Conservation (phyloP, 176 grass and related monocot genomes). For the Ananas comosus region DNA sequence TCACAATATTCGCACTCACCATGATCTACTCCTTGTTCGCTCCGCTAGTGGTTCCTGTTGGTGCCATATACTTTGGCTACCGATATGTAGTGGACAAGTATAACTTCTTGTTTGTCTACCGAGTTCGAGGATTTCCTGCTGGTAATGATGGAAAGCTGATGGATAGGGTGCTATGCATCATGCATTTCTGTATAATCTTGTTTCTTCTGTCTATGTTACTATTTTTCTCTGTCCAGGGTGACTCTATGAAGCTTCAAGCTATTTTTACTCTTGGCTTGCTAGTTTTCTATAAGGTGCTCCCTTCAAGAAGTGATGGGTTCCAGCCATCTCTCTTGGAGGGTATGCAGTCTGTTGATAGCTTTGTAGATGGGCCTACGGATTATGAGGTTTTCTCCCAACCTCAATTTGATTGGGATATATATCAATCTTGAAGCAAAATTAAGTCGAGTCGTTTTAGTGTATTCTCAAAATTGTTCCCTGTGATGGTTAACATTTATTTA, state of each 20-base stretch:
- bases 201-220: slow-evolving; percentile 87
- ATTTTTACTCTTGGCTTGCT: slow-evolving; percentile 80
- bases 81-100: slow-evolving; percentile 99
- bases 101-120: slow-evolving; percentile 96
- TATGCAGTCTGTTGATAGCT: slow-evolving; percentile 83
- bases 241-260: slow-evolving; percentile 79
- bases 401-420: slow-evolving; percentile 81
- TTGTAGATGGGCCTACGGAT: slow-evolving; percentile 86
- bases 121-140: slow-evolving; percentile 87
- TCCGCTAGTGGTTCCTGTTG: slow-evolving; percentile 77
- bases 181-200: slow-evolving; percentile 97
- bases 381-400: slow-evolving; percentile 95
- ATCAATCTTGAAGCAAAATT: slow-evolving; percentile 54
- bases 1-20: slow-evolving; percentile 96
- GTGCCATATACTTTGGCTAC: slow-evolving; percentile 93
- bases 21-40: slow-evolving; percentile 97
- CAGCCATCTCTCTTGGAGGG: slow-evolving; percentile 86
- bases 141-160: slow-evolving; percentile 95
- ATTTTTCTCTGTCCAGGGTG: slow-evolving; percentile 83
- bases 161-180: slow-evolving; percentile 87
- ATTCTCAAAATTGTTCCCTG: slow-evolving; percentile 15
- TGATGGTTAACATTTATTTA: slow-evolving; percentile 4
- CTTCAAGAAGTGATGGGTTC: slow-evolving; percentile 58
- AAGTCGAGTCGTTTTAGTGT: slow-evolving; percentile 29
- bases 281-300: slow-evolving; percentile 77